Percentiles rank a stretch among this genome's conserved stretches.
These are phyloP conservation scores for Pseudozyma pruni DNA, from an alignment of 1,284 basidiomycete genomes.

Conservation along the genomic window DNA sequence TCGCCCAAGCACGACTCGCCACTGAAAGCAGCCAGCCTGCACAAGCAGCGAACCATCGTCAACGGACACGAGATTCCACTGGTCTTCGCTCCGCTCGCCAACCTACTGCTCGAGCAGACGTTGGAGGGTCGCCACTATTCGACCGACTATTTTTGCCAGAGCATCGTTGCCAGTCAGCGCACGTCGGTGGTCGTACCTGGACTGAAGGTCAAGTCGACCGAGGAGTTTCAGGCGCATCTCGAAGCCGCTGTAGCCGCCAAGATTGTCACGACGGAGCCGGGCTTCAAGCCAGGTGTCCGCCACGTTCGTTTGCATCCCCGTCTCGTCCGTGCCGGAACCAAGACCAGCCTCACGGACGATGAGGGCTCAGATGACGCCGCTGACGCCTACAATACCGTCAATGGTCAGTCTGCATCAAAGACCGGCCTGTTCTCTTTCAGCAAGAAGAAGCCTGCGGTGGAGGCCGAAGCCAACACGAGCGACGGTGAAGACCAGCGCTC, in stretches of 20 bases:
- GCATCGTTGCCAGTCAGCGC: slow-evolving; percentile 24
- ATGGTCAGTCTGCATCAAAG: slow-evolving; percentile 2
- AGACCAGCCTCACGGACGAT: slow-evolving; percentile 20
- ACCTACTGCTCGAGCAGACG: slow-evolving; percentile 43
- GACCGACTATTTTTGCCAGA: slow-evolving; percentile 50
- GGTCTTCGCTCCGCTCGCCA: slow-evolving; percentile 27
- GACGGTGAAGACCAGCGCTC: slow-evolving; percentile 2
- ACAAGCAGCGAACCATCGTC: slow-evolving; percentile 19
- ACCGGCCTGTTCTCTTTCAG: slow-evolving; percentile 9
- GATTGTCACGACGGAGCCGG: slow-evolving; percentile 49
- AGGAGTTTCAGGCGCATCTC: slow-evolving; percentile 40
- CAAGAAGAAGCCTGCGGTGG: slow-evolving; percentile 1
- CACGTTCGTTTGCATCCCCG: slow-evolving; percentile 42
- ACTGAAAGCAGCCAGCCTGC: slow-evolving; percentile 1
- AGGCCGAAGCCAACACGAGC: no score
- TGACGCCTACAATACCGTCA: background rate
- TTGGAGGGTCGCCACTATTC: slow-evolving; percentile 44
- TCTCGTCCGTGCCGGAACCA: slow-evolving; percentile 14
- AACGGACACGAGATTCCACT: slow-evolving; percentile 41
- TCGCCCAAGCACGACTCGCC: slow-evolving; percentile 22
- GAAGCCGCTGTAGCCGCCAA: slow-evolving; percentile 38
- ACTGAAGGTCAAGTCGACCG: slow-evolving; percentile 16
- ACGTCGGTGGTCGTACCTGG: slow-evolving; percentile 19
- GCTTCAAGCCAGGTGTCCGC: slow-evolving; percentile 38
- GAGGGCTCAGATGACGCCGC: slow-evolving; percentile 17